These are phyloP conservation scores for Trypanosoma rangeli DNA, from an alignment of 208 protist genomes.

Conservation along the genomic window DNA sequence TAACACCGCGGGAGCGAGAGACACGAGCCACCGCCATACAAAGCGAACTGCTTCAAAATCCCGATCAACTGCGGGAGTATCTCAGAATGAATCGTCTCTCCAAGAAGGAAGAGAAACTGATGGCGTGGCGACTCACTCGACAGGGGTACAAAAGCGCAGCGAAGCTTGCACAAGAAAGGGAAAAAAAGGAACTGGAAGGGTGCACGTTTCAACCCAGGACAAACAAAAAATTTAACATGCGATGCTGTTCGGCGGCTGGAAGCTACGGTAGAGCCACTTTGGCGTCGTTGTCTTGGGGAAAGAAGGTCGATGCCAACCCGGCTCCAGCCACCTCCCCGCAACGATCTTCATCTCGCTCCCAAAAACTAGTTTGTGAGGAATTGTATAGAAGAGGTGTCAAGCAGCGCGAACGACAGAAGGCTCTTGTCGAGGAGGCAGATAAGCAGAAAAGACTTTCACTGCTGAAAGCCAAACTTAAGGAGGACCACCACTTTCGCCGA, in stretches of 20 bases:
- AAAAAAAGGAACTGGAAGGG: slow-evolving; percentile 16
- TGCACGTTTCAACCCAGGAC: slow-evolving; percentile 36
- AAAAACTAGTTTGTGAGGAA: slow-evolving; percentile 41
- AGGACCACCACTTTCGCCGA: slow-evolving; percentile 84
- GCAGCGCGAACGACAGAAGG: slow-evolving; percentile 23
- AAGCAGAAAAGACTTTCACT: slow-evolving; percentile 44
- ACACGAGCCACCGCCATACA: slow-evolving; percentile 34
- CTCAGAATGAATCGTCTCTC: slow-evolving; percentile 34
- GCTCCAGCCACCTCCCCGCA: slow-evolving; percentile 8
- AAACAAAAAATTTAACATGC: slow-evolving; percentile 6
- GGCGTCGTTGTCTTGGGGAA: neutral
- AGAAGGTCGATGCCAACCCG: neutral
- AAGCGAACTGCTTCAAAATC: slow-evolving; percentile 10
- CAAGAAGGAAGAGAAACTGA: slow-evolving; percentile 31
- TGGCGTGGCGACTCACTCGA: slow-evolving; percentile 40
- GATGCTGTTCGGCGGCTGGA: neutral
- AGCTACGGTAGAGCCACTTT: slow-evolving; percentile 7
- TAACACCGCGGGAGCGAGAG: slow-evolving; percentile 40
- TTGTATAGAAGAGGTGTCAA: slow-evolving; percentile 48
- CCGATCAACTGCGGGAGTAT: slow-evolving; percentile 29
- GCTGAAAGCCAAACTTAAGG: slow-evolving; percentile 60
- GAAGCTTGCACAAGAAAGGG: slow-evolving; percentile 34
- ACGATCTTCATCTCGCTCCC: slow-evolving; percentile 3
- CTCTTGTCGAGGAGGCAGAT: slow-evolving; percentile 38
- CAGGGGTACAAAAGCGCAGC: slow-evolving; percentile 44